Percentiles rank a stretch among this genome's conserved stretches.
These are phyloP conservation scores for Sphaerostilbella broomeana DNA, from an alignment of 2,329 filamentous ascomycete genomes.

Conservation along the genomic window DNA sequence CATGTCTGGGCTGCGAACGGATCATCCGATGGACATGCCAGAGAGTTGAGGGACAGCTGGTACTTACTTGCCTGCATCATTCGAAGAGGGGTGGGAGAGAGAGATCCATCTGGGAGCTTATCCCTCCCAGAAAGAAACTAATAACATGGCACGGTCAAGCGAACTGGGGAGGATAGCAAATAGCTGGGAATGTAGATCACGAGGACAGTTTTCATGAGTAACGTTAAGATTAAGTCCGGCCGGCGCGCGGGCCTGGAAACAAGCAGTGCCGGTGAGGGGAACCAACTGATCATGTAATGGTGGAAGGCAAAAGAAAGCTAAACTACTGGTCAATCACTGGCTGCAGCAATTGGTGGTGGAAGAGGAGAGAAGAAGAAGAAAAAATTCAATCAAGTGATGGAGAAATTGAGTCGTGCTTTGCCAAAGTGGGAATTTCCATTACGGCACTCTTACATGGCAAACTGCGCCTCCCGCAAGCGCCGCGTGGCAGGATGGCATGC, in stretches of 20 bases:
- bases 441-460: slow-evolving; percentile 9
- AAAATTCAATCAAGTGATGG: neutral
- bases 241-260: slow-evolving; percentile 1
- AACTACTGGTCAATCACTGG: neutral
- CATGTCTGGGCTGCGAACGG: too few relatives aligned
- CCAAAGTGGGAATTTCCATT: slow-evolving; percentile 13
- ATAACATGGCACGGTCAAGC: too few relatives aligned
- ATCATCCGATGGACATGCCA: too few relatives aligned
- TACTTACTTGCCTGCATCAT: too few relatives aligned
- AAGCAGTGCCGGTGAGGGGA: neutral
- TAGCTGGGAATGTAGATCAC: slow-evolving; percentile 2
- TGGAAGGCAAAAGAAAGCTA: slow-evolving; percentile 3
- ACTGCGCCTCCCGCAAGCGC: slow-evolving; percentile 11
- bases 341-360: too few relatives aligned
- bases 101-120: too few relatives aligned
- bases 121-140: too few relatives aligned
- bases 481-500: too few relatives aligned
- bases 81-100: too few relatives aligned
- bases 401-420: slow-evolving; percentile 8
- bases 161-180: neutral
- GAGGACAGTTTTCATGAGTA: slow-evolving; percentile 8
- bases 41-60: too few relatives aligned
- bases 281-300: neutral
- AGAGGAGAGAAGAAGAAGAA: slow-evolving; percentile 2
- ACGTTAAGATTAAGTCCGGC: slow-evolving; percentile 5